Conservation (phyloP, 805 yeast species). For the Yarrowia hollandica region DNA sequence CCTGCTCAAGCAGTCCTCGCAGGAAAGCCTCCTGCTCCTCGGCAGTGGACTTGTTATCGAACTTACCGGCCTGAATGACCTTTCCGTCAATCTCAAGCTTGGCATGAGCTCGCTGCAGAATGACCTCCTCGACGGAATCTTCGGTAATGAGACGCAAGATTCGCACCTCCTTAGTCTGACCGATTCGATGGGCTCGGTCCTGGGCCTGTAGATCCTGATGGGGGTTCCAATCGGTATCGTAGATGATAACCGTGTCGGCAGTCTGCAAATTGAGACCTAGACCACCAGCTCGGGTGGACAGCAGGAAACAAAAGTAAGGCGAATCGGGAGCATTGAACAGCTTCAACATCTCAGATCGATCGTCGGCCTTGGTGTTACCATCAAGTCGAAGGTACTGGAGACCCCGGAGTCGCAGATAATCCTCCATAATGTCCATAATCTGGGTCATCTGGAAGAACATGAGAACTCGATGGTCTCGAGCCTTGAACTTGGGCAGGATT, state of each 20-base stretch:
- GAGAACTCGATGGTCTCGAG: conserved; percentile 85
- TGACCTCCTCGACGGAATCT: conserved; percentile 91
- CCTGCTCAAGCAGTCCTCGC: conserved; percentile 82
- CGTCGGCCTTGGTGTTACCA: conserved; percentile 95
- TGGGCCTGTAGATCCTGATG: conserved; percentile 99
- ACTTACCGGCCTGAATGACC: conserved; percentile 98
- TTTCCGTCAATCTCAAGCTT: conserved; percentile 96
- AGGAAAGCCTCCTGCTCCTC: conserved; percentile 96
- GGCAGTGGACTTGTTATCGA: conserved; percentile 92
- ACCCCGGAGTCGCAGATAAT: conserved; percentile 69
- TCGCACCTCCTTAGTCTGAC: conserved; percentile 95
- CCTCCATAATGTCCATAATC: conserved; percentile 98
- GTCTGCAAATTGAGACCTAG: conserved; percentile 92
- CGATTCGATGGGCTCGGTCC: conserved; percentile 98
- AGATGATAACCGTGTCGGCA: conserved; percentile 95
- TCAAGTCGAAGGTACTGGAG: conserved; percentile 86
- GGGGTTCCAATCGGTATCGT: conserved; percentile 99
- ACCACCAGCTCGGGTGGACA: conserved; percentile 98
- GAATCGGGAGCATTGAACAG: conserved; percentile 81
- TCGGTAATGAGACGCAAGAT: conserved; percentile 87
- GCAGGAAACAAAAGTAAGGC: conserved; percentile 81
- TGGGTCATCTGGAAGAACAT: conserved; percentile 98
- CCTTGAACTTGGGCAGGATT: conserved; percentile 79
- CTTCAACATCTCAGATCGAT: conserved; percentile 78
- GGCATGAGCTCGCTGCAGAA: conserved; percentile 87